Percentiles rank a stretch among this genome's conserved stretches.
phyloP scores from a whole-genome alignment of 768 basidiomycete genomes.

The Tylopilus rubrobrunneus region DNA sequence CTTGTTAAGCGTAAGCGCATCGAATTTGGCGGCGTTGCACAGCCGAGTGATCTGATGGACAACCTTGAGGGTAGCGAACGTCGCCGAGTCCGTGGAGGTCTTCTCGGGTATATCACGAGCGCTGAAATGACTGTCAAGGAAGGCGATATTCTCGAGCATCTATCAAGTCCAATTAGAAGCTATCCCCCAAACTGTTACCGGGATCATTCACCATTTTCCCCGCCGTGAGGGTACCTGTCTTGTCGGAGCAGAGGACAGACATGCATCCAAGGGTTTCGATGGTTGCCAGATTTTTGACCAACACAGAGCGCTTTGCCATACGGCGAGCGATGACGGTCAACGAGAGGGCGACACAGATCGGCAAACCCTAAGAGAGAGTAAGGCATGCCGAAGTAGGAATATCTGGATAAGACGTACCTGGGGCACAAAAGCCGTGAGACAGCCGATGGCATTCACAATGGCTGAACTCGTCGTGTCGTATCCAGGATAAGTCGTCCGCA shows the following conservation, averaged over 20 bases:
- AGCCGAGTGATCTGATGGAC: constrained; percentile 42
- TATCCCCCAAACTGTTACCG: too few relatives aligned
- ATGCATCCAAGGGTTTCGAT: constrained; percentile 52
- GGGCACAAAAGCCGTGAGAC: too few relatives aligned
- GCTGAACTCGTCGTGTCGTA: too few relatives aligned
- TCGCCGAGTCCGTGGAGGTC: constrained; percentile 5
- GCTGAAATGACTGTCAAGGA: constrained; percentile 28
- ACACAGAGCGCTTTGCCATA: constrained; percentile 43
- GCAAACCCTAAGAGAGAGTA: too few relatives aligned
- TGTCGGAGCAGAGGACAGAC: constrained; percentile 51
- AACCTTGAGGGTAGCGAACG: constrained; percentile 15
- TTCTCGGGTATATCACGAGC: constrained; percentile 12
- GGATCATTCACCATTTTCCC: constrained; percentile 38
- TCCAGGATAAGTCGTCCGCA: too few relatives aligned
- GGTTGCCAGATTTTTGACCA: constrained; percentile 48
- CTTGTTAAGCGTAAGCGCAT: constrained; percentile 22
- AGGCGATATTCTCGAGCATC: constrained; percentile 38
- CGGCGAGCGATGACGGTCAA: constrained; percentile 9
- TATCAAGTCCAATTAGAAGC: constrained; percentile 10
- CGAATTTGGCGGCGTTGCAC: constrained; percentile 56
- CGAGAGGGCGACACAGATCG: too few relatives aligned
- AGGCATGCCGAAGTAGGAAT: too few relatives aligned
- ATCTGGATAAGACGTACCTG: too few relatives aligned
- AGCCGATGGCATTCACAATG: too few relatives aligned
- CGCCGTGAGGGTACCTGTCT: constrained; percentile 47